Conservation (phyloP, 2,329 filamentous ascomycete genomes). For the Neofusicoccum sp. region DNA sequence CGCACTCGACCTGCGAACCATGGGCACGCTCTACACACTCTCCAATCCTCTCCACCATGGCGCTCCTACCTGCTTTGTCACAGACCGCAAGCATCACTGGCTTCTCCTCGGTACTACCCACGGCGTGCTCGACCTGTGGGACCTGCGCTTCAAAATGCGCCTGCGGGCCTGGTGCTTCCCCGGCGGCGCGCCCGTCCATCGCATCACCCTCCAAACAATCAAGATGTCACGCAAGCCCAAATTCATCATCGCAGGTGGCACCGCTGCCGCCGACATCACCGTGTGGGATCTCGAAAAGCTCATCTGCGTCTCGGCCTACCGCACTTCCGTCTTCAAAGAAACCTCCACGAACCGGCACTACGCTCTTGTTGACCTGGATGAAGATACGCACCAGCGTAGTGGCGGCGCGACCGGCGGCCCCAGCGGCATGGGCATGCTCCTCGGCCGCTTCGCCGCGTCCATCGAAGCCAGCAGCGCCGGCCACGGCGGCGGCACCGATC, state of each 20-base stretch:
- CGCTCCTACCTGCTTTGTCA: constrained; percentile 84
- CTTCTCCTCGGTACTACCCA: constrained; percentile 87
- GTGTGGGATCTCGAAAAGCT: constrained; percentile 95
- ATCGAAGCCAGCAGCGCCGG: constrained; percentile 42
- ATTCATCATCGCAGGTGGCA: constrained; percentile 86
- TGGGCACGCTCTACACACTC: constrained; percentile 76
- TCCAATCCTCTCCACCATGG: constrained; percentile 90
- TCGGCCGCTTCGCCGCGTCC: constrained; percentile 76
- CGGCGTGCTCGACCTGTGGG: constrained; percentile 91
- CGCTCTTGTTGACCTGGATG: constrained; percentile 84
- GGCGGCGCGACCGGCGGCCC: constrained; percentile 38
- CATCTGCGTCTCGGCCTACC: constrained; percentile 84
- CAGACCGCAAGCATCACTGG: constrained; percentile 86
- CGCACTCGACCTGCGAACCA: constrained; percentile 81
- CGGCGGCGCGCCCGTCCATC: constrained; percentile 75
- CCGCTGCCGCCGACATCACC: constrained; percentile 81
- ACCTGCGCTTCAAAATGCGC: constrained; percentile 87
- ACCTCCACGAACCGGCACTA: constrained; percentile 23
- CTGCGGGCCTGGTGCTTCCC: constrained; percentile 86
- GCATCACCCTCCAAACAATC: constrained; percentile 66
- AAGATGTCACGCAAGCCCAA: constrained; percentile 65
- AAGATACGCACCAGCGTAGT: constrained; percentile 46
- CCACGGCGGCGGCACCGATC: constrained; percentile 46
- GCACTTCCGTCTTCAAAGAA: constrained; percentile 54
- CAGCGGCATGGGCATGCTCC: constrained; percentile 64